Evolutionary conservation across 2,329 filamentous ascomycete species (phyloP).

Genomic region (Celoporthe dispersa): DNA sequence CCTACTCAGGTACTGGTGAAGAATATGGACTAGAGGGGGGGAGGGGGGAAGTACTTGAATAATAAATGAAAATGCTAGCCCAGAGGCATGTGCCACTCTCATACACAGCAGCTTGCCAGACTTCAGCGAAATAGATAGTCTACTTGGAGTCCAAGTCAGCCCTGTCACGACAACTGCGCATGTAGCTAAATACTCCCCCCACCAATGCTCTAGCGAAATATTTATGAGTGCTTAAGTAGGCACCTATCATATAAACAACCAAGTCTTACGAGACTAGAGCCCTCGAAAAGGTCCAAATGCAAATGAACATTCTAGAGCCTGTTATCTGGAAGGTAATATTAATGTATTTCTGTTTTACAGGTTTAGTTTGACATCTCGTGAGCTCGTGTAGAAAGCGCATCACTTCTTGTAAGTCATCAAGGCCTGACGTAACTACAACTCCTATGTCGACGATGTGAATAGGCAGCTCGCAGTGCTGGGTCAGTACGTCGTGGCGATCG

Average conservation of each 20-base stretch:
- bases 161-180: neutral
- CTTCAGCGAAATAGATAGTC: neutral
- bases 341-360: neutral
- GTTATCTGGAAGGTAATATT: neutral
- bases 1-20: no score
- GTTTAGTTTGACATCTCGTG: neutral
- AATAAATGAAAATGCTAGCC: neutral
- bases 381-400: constrained; percentile 35
- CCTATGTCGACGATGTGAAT: constrained; percentile 46
- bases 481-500: constrained; percentile 45
- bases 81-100: neutral
- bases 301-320: neutral
- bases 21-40: neutral
- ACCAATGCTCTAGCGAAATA: neutral
- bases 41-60: neutral
- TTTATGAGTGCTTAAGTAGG: neutral
- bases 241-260: no score
- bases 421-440: constrained; percentile 47
- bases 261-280: no score
- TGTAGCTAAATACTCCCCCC: neutral
- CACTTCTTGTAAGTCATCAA: constrained; percentile 46
- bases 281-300: neutral
- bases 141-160: neutral
- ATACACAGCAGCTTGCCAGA: neutral
- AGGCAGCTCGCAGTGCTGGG: constrained; percentile 38